Base-by-base conservation (phyloP, 2,329 filamentous ascomycete species). In the Nannizzia gypsea region DNA sequence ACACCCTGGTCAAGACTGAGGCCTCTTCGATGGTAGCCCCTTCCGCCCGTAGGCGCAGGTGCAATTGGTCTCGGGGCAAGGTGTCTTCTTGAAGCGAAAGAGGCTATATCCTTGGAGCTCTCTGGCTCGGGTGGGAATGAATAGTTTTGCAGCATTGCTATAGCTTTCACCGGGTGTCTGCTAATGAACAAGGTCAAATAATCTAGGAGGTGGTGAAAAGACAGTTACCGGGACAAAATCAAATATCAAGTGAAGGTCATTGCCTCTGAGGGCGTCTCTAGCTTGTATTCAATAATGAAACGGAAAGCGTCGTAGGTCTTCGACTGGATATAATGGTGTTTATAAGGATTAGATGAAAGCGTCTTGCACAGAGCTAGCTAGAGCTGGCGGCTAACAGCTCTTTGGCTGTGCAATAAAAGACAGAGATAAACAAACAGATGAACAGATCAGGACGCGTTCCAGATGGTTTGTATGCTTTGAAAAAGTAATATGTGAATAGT, bases 1-100 rank as follows among this genome's bases (percentile, higher is more conserved):
- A 64, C 40, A n/a, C 63, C 61, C 15, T 61, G 87, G 76, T 95
- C 89, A 68, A 95, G 80, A 77, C 88, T 93, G 77, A 91, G 84
- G 70, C 90, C 91, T 73, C 89, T 83, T 75, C 89, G 86, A 76
- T 95, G 89, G 72, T 8, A 56, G 20, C 17, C 38, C 22, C 54
- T 17, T 17, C 54, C 54, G 22, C 22, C 13, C 22, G 31, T 8
- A 2, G 38, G 31, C 5, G 54, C 54, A 6, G 54, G 54, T 13
- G 54, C 50, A 54, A 54, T 54, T 26, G 50, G 50, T 24, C 50
- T 54, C 8, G 50, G 50, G 15, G 50, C n/a, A 6, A 54, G 8
- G n/a, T 34, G 28, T 15, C 50, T 54, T 6, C 17, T 54, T 24
- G 20, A 34, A 9, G 50, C 9, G 2, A 26, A 26, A 20, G 26